These are phyloP conservation scores for Mortierella sp. DNA, from an alignment of 371 early-diverging fungal species.

Conservation along the genomic window DNA sequence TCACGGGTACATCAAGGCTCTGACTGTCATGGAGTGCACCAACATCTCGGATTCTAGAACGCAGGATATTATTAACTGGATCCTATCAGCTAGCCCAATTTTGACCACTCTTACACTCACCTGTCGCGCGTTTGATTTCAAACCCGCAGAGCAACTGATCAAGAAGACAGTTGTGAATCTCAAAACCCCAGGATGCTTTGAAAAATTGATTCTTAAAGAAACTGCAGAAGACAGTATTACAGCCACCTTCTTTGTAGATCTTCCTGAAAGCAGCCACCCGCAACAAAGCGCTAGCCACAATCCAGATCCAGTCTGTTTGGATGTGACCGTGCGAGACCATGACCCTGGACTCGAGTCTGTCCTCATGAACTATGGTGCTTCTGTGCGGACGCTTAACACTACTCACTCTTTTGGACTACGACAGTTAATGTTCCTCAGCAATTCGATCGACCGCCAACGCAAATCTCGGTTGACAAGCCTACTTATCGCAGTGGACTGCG, in stretches of 20 bases:
- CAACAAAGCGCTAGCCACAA: neutral
- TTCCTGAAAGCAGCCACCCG: too few relatives aligned
- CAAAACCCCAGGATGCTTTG: too few relatives aligned
- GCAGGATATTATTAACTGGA: neutral
- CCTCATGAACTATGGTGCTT: neutral
- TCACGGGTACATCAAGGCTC: neutral
- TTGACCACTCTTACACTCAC: neutral
- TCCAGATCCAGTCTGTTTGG: neutral
- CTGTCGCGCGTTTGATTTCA: neutral
- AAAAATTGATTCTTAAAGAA: neutral
- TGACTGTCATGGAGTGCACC: neutral
- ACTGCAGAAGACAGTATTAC: neutral
- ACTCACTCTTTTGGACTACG: neutral
- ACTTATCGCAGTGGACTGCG: slow-evolving; percentile 5
- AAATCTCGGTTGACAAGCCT: neutral
- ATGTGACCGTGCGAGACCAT: neutral
- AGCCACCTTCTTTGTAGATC: neutral
- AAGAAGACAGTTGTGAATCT: too few relatives aligned
- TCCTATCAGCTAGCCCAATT: neutral
- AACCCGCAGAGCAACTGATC: neutral
- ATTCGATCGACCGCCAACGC: neutral
- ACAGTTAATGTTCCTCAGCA: neutral
- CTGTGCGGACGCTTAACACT: slow-evolving; percentile 2
- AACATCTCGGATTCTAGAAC: neutral
- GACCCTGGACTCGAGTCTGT: neutral